Evolutionary conservation across 805 yeast genomes (phyloP), one percentile per base, ranked within the genome.

Genomic region (Candida yuanshanica): DNA sequence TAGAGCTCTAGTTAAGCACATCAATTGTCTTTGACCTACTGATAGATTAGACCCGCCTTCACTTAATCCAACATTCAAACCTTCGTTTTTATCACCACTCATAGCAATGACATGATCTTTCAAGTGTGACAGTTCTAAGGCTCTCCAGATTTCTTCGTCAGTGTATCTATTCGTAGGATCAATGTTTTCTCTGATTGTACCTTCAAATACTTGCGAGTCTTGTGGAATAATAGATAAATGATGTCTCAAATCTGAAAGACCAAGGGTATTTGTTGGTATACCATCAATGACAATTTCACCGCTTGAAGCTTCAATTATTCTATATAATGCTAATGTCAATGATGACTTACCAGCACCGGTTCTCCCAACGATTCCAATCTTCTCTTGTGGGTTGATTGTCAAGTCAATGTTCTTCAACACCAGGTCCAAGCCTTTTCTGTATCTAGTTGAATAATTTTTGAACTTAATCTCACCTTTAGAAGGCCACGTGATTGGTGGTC

Each of bases 301-400:
- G 9, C 61, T 65, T 6, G 80, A 77, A 2, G 83, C 75, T 62
- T 90, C 96, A 53, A 90, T 85, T 35, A 89, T 77, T 51, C 97
- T 69, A 70, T 86, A 89, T 31, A 89, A 65, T 0, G 96, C 93
- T 54, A 87, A 65, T 0, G 95, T 83, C 55, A 89, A 70, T 1
- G 95, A 82, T 0, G 93, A 82, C 62, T 89, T 89, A 49, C 98
- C 98, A 2, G 97, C 97, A 48, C 98, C 98, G 0, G 98, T 90
- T 59, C 98, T 76, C 20, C 98, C 98, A 42, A 91, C 97, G 62
- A 90, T 89, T 47, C 98, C 98, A 56, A 90, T 71, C 62, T 91
- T 91, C 59, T 91, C 97, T 43, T 75, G 68, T 1, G 90, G 77
- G 36, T 77, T 71, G 52, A 91, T 77, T 11, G 73, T 64, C 20